Evolutionary conservation across 75 land plant genomes (phyloP).

Genomic region (Selaginella moellendorffii): DNA sequence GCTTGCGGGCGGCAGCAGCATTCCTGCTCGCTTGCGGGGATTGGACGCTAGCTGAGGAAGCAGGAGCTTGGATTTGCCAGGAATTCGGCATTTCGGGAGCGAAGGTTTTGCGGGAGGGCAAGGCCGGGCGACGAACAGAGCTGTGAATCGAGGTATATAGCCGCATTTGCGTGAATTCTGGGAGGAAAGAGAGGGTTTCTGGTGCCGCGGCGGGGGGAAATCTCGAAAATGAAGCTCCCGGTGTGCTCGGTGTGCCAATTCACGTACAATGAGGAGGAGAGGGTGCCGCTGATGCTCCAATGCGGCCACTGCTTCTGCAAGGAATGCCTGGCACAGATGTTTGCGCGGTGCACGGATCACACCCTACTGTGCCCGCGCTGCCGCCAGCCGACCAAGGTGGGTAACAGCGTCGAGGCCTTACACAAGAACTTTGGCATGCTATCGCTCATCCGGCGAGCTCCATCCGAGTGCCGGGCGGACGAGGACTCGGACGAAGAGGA

Average conservation of each 20-base stretch:
- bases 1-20: too few species aligned
- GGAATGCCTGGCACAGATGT: conserved; percentile 66
- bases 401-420: conserved; percentile 64
- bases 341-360: conserved; percentile 41
- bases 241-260: conserved; percentile 71
- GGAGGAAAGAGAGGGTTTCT: too few species aligned
- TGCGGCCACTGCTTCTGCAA: conserved; percentile 91
- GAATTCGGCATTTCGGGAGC: too few species aligned
- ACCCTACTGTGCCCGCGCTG: conserved; percentile 71
- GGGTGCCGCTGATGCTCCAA: conserved; percentile 67
- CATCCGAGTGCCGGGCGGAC: conserved; percentile 32
- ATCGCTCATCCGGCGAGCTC: conserved; percentile 26
- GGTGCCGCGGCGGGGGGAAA: too few species aligned
- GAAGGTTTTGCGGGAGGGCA: too few species aligned
- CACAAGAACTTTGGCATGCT: conserved; percentile 77
- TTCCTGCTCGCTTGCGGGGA: too few species aligned
- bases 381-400: conserved; percentile 67
- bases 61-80: too few species aligned
- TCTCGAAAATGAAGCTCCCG: conserved; percentile 66
- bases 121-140: too few species aligned
- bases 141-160: too few species aligned
- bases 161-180: too few species aligned
- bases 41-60: too few species aligned
- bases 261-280: conserved; percentile 66
- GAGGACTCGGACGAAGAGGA: conserved; percentile 37